A percentile compares a stretch with the other conserved stretches of the same genome.
These are phyloP conservation scores for Raphanus hybrid DNA, from an alignment of 441 rosid species.

Conservation along the genomic window DNA sequence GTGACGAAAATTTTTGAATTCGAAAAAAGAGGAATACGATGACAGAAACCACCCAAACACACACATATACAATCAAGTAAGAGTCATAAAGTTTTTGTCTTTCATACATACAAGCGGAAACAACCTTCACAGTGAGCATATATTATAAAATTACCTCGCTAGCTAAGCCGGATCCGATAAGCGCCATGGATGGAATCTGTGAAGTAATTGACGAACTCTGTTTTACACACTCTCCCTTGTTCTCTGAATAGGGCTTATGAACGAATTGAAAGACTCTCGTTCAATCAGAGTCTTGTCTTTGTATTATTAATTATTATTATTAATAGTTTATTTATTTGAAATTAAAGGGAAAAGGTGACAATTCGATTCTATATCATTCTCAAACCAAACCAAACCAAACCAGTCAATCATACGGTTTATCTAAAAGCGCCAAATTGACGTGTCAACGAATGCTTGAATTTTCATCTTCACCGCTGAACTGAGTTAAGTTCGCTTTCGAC, in stretches of 20 bases:
- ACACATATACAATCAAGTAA: slow-evolving; percentile 13
- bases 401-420: too few relatives aligned
- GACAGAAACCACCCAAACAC: neutral
- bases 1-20: neutral
- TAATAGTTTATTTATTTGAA: neutral
- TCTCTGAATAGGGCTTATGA: slow-evolving; percentile 6
- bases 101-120: neutral
- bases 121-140: neutral
- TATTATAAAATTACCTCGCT: slow-evolving; percentile 46
- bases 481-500: too few relatives aligned
- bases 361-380: too few relatives aligned
- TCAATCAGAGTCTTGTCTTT: neutral
- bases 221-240: neutral
- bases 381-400: too few relatives aligned
- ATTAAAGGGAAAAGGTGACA: neutral
- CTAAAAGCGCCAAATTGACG: too few relatives aligned
- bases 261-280: slow-evolving; percentile 18
- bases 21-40: neutral
- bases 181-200: slow-evolving; percentile 48
- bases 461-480: too few relatives aligned
- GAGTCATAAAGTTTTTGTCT: neutral
- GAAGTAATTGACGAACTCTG: slow-evolving; percentile 30
- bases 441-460: too few relatives aligned
- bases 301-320: neutral
- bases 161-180: slow-evolving; percentile 56